Conservation (phyloP, 1,284 basidiomycete species). For the Ceratobasidium sp. region DNA sequence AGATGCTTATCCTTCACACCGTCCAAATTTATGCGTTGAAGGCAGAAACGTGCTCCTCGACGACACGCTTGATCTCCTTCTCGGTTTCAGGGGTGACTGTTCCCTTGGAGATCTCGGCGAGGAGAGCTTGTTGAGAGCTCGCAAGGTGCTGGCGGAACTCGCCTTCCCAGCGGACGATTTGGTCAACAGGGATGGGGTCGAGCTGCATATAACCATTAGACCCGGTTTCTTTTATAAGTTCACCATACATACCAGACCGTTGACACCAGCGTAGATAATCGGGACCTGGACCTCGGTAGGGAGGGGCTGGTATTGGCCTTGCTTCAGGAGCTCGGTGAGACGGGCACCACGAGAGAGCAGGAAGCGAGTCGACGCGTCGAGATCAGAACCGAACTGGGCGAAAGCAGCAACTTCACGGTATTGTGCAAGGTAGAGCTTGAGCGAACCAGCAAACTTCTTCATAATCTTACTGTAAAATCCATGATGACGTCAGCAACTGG, state of each 20-base stretch:
- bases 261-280: conserved; percentile 99
- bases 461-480: conserved; percentile 83
- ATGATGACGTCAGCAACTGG: conserved; percentile 27
- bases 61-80: conserved; percentile 85
- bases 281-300: conserved; percentile 97
- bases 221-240: conserved; percentile 25
- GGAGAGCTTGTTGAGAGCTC: conserved; percentile 75
- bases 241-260: conserved; percentile 81
- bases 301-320: conserved; percentile 96
- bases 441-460: conserved; percentile 99
- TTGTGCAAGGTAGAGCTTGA: conserved; percentile 99
- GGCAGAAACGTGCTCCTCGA: conserved; percentile 86
- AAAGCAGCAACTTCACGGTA: conserved; percentile 99
- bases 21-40: conserved; percentile 67
- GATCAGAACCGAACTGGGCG: conserved; percentile 99
- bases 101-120: conserved; percentile 86
- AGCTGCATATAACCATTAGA: conserved; percentile 64
- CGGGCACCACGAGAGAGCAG: conserved; percentile 96
- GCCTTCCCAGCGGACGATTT: conserved; percentile 94
- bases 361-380: conserved; percentile 98
- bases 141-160: conserved; percentile 89
- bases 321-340: conserved; percentile 98
- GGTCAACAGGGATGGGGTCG: conserved; percentile 91
- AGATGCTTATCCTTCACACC: background rate
- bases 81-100: conserved; percentile 90